These are phyloP conservation scores for Penicillium sp. DNA, from an alignment of 2,329 filamentous ascomycete species.

Conservation along the genomic window DNA sequence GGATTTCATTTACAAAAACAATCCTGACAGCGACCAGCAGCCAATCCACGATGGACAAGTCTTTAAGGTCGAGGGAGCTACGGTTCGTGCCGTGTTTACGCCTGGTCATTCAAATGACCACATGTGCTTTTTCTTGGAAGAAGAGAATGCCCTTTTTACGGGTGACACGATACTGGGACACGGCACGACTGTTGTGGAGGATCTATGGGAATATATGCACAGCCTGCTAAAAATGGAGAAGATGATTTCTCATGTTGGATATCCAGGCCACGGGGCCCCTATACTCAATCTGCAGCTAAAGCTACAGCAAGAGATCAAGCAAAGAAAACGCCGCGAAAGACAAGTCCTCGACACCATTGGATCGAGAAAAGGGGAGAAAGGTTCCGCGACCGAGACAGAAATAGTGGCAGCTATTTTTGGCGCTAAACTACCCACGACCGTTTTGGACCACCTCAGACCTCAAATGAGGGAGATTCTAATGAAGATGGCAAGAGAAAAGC, in stretches of 20 bases:
- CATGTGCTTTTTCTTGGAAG: constrained; percentile 70
- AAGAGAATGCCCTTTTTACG: constrained; percentile 76
- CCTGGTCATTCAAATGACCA: constrained; percentile 77
- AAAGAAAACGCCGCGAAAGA: constrained; percentile 44
- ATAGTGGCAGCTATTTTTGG: neutral
- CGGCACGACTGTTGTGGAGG: constrained; percentile 44
- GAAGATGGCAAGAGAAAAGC: neutral
- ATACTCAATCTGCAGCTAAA: constrained; percentile 32
- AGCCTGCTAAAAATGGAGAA: constrained; percentile 36
- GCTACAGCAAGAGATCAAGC: constrained; percentile 11
- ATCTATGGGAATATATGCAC: constrained; percentile 42
- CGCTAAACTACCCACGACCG: neutral
- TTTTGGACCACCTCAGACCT: neutral
- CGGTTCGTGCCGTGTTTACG: constrained; percentile 46
- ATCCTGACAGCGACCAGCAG: constrained; percentile 32
- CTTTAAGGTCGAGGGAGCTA: constrained; percentile 44
- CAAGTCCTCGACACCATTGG: constrained; percentile 29
- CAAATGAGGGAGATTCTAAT: neutral
- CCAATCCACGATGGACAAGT: constrained; percentile 41
- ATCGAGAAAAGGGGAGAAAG: neutral
- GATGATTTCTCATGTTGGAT: constrained; percentile 42
- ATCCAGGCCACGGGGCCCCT: constrained; percentile 48
- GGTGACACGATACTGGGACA: constrained; percentile 77
- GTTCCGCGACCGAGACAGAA: neutral
- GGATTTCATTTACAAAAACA: constrained; percentile 42